phyloP scores from a whole-genome alignment of 768 basidiomycete species.

The Scleroderma citrinum region DNA sequence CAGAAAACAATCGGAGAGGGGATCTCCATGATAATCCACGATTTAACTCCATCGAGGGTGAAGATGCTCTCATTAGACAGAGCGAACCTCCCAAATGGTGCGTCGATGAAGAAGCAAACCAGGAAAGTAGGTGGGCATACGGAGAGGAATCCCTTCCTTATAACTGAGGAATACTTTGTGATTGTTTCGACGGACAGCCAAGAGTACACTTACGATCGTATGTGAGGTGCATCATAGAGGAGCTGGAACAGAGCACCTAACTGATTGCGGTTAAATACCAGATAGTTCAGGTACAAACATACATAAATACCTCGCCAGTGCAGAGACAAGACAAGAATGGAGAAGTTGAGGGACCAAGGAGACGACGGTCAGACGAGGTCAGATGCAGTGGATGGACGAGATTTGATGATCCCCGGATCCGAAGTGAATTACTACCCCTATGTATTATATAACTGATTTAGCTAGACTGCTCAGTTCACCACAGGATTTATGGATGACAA shows the following conservation, averaged over 20 bases:
- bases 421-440: too few relatives aligned
- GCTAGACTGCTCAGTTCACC: too few relatives aligned
- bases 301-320: too few relatives aligned
- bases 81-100: slow-evolving; percentile 77
- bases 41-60: slow-evolving; percentile 49
- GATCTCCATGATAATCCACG: slow-evolving; percentile 82
- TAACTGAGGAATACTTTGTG: slow-evolving; percentile 16
- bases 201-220: slow-evolving; percentile 18
- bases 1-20: slow-evolving; percentile 53
- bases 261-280: too few relatives aligned
- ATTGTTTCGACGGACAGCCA: not conserved
- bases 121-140: slow-evolving; percentile 33
- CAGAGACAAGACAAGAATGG: slow-evolving; percentile 17
- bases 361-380: too few relatives aligned
- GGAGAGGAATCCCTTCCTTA: slow-evolving; percentile 43
- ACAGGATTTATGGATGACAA: not conserved
- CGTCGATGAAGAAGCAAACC: slow-evolving; percentile 49
- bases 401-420: too few relatives aligned
- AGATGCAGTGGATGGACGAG: too few relatives aligned
- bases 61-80: slow-evolving; percentile 40
- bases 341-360: too few relatives aligned
- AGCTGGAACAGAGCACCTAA: too few relatives aligned
- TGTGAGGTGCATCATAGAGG: slow-evolving; percentile 13
- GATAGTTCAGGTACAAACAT: not conserved
- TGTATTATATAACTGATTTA: too few relatives aligned